Evolutionary conservation across 345 rosid species (phyloP).

Genomic region (Draba incana): DNA sequence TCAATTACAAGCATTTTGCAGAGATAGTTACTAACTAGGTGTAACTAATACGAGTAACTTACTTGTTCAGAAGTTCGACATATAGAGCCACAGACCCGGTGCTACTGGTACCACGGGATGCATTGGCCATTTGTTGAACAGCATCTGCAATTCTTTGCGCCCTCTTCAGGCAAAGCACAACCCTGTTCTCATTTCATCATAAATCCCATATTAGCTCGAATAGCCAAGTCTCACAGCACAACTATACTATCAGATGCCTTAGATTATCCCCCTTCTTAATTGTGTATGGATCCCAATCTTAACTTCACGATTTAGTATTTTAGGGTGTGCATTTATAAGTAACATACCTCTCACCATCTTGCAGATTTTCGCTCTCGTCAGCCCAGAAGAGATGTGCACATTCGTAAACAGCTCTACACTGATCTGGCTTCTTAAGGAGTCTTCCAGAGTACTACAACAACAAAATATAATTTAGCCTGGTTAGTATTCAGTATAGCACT

Average conservation of each 20-base stretch:
- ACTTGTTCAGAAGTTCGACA: conserved; percentile 93
- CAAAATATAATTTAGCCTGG: conserved; percentile 13
- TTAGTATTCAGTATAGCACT: conserved; percentile 16
- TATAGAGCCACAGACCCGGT: conserved; percentile 72
- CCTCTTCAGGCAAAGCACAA: conserved; percentile 80
- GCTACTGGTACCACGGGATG: conserved; percentile 64
- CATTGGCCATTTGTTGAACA: conserved; percentile 83
- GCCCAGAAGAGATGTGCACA: conserved; percentile 97
- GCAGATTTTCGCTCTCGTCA: conserved; percentile 76
- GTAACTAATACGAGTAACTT: conserved; percentile 32
- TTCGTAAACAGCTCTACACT: conserved; percentile 93
- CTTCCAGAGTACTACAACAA: conserved; percentile 87
- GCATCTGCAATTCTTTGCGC: conserved; percentile 89
- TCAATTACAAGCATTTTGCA: not conserved
- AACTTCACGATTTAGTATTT: conserved; percentile 10
- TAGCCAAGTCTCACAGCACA: not conserved
- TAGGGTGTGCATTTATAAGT: conserved; percentile 5
- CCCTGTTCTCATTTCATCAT: conserved; percentile 54
- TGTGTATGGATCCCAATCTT: not conserved
- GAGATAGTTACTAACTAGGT: not conserved
- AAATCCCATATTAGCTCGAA: conserved; percentile 17
- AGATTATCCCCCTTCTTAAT: not conserved
- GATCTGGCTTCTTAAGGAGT: conserved; percentile 98
- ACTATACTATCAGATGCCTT: conserved; percentile 8
- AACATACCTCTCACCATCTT: conserved; percentile 94